These are phyloP conservation scores for Turnera subulata DNA, from an alignment of 345 rosid species.

Conservation along the genomic window DNA sequence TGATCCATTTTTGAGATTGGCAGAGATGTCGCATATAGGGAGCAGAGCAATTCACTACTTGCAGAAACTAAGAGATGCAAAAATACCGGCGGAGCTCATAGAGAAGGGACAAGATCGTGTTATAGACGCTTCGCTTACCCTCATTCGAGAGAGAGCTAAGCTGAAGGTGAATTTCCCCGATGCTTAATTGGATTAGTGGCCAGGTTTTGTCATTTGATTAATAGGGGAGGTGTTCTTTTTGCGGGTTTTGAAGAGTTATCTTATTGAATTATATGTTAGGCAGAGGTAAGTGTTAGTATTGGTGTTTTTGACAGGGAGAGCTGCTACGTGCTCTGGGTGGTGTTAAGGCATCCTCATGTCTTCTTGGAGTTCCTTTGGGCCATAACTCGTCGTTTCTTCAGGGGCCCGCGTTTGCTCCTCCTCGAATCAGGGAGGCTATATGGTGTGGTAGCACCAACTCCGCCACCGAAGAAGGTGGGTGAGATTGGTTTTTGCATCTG, in stretches of 20 bases:
- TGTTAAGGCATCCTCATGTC: conserved; percentile 59
- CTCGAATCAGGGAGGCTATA: conserved; percentile 93
- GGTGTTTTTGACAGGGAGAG: conserved; percentile 51
- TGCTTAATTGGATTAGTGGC: neutral
- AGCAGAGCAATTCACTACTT: conserved; percentile 59
- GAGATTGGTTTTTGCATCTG: neutral
- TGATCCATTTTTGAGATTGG: neutral
- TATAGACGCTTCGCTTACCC: conserved; percentile 92
- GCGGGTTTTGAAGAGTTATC: too few relatives aligned
- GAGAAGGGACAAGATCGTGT: conserved; percentile 87
- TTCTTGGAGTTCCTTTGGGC: conserved; percentile 94
- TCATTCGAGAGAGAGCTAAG: conserved; percentile 93
- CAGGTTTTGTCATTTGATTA: neutral
- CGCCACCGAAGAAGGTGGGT: conserved; percentile 79
- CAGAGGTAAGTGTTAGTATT: neutral
- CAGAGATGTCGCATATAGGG: conserved; percentile 50
- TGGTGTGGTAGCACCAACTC: conserved; percentile 99
- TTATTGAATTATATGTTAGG: neutral
- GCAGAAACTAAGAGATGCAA: conserved; percentile 52
- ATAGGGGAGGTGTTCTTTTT: neutral
- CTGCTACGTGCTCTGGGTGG: conserved; percentile 86
- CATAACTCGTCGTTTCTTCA: conserved; percentile 98
- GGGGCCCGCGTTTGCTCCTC: conserved; percentile 98
- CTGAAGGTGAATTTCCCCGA: conserved; percentile 53
- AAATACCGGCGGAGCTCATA: conserved; percentile 53